phyloP scores from a whole-genome alignment of 208 protist genomes.

The Wallacemonas rigidus region DNA sequence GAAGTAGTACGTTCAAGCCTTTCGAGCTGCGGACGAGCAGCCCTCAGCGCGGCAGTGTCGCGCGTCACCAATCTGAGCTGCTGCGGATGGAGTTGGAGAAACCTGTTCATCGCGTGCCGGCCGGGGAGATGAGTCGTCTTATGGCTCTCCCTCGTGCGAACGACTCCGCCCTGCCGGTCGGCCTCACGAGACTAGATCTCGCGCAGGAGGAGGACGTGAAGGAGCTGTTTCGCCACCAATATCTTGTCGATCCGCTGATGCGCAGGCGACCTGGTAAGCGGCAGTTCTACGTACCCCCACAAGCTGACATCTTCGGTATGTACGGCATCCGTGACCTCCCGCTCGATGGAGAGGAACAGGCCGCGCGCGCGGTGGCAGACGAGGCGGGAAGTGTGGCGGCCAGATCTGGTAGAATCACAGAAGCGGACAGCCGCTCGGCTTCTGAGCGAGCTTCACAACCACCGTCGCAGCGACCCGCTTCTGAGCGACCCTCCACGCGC shows the following conservation, averaged over 20 bases:
- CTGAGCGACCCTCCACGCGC: neutral
- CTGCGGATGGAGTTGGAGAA: conserved; percentile 17
- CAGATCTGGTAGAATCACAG: neutral
- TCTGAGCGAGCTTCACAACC: neutral
- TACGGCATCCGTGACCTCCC: conserved; percentile 29
- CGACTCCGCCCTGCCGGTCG: neutral
- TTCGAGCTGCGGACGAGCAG: conserved; percentile 16
- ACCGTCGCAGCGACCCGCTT: neutral
- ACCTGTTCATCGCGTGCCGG: conserved; percentile 23
- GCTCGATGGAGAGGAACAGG: neutral
- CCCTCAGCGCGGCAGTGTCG: conserved; percentile 9
- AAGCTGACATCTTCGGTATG: conserved; percentile 54
- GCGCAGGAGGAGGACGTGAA: conserved; percentile 61
- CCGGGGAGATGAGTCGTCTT: conserved; percentile 24
- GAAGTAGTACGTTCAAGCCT: neutral
- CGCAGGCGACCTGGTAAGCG: conserved; percentile 34
- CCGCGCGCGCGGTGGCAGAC: neutral
- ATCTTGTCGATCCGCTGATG: conserved; percentile 57
- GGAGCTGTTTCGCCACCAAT: conserved; percentile 54
- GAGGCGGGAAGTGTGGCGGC: neutral
- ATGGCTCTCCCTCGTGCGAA: conserved; percentile 10
- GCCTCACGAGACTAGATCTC: conserved; percentile 49
- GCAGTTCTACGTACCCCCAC: conserved; percentile 43
- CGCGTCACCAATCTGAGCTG: conserved; percentile 12
- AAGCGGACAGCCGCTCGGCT: neutral